phyloP scores from a whole-genome alignment of 176 grass and related monocot species.

The Chrysopogon serrulatus region DNA sequence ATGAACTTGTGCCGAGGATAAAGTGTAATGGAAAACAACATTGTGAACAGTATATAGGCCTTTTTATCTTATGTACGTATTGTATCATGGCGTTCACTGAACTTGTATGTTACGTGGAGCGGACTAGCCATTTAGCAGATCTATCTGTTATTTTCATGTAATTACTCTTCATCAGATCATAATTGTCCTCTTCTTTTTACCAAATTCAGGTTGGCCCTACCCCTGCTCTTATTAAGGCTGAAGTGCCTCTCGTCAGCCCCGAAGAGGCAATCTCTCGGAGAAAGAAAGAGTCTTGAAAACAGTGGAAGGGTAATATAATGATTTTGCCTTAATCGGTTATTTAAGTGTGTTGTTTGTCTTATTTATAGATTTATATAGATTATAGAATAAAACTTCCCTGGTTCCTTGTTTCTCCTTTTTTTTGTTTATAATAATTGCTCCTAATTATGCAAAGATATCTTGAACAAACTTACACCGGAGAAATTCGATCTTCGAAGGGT shows the following conservation, averaged over 20 bases:
- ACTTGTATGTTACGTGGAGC: background rate
- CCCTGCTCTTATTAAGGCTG: slow-evolving; percentile 79
- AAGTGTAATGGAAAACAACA: background rate
- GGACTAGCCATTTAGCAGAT: background rate
- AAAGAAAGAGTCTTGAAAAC: slow-evolving; percentile 95
- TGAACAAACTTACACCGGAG: slow-evolving; percentile 93
- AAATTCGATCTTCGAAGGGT: slow-evolving; percentile 91
- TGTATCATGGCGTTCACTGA: background rate
- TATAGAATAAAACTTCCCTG: background rate
- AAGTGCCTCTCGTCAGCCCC: slow-evolving; percentile 87
- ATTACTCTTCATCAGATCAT: background rate
- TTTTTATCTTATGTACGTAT: background rate
- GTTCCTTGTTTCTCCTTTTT: background rate
- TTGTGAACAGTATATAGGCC: background rate
- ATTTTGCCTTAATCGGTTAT: background rate
- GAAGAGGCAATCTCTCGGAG: slow-evolving; percentile 85
- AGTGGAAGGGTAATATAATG: slow-evolving; percentile 83
- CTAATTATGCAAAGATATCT: slow-evolving; percentile 56
- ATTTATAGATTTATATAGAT: background rate
- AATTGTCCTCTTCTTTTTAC: background rate
- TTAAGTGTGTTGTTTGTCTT: background rate
- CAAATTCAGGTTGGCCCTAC: slow-evolving; percentile 41
- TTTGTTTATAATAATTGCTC: slow-evolving; percentile 7
- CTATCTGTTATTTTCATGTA: background rate
- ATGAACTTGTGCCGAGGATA: background rate